Base-by-base conservation (phyloP, 306 rosid species). In the Medicago ruthenica region DNA sequence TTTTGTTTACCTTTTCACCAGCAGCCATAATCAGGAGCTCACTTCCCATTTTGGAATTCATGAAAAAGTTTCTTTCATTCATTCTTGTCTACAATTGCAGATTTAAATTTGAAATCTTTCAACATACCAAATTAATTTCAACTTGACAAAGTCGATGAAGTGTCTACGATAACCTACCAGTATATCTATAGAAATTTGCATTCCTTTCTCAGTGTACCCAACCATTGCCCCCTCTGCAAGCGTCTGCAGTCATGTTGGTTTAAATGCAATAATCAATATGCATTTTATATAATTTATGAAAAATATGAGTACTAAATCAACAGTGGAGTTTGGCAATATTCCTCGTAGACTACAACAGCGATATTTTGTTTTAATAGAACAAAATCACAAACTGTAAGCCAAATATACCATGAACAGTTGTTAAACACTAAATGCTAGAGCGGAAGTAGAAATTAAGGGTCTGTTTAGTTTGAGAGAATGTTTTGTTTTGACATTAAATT, bases 141-240 rank as follows among this genome's bases (percentile, higher is more conserved):
- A 37, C 5, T 12, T 50, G 24, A 71, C 15, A 2, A 69, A 76
- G 41, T 81, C 27, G 20, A 65, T 61, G 75, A 24, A 75, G 70
- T 68, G 31, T 77, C 76, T 64, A 73, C 8, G 31, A 41, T 39
- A 73, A 76, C 68, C 34, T 90, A 90, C 99, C 90, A 95, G 85
- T 34, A 83, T 74, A 54, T 92, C 92, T 75, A 88, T 92, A 72
- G 98, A 92, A 83, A 92, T 65, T 82, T 95, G 85, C 99, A 95
- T 90, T 84, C 99, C 99, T 78, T 81, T 85, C 44, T 91, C 88
- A 64, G 97, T 90, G 86, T 95, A 7, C 18, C 99, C 99, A 85
- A 63, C 14, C 97, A 95, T 95, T 71, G 99, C 97, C 61, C 99
- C 99, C 79, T 89, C 91, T 18, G 86, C 87, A 70, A 95, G 91